A percentile compares a stretch with the other conserved stretches of the same genome.
phyloP scores from a whole-genome alignment of 352 stramenopile genomes.

The Phytophthora tentaculata region DNA sequence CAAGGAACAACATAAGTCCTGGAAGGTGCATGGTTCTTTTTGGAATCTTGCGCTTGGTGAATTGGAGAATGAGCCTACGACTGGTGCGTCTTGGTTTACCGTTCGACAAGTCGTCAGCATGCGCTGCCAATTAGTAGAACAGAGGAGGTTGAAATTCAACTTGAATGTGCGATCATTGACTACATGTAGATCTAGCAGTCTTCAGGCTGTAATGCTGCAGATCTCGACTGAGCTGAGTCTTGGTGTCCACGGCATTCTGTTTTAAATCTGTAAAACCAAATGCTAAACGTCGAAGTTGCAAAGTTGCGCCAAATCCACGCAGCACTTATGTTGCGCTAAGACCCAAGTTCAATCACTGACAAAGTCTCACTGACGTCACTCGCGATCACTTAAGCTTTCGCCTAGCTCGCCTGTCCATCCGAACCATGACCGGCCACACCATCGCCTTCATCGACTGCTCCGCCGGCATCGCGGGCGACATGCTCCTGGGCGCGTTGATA shows the following conservation, averaged over 20 bases:
- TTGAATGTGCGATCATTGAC: background rate
- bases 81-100: background rate
- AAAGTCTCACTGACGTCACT: constrained; percentile 1
- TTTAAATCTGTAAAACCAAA: background rate
- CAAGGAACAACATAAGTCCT: background rate
- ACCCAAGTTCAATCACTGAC: constrained; percentile 4
- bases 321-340: constrained; percentile 10
- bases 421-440: constrained; percentile 24
- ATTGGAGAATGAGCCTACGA: too few relatives aligned
- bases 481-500: constrained; percentile 90
- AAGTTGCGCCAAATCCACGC: constrained; percentile 12
- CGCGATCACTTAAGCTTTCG: constrained; percentile 4
- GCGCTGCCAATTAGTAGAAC: background rate
- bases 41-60: background rate
- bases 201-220: background rate
- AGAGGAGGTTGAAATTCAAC: background rate
- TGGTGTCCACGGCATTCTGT: background rate
- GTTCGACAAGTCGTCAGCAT: background rate
- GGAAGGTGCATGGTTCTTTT: background rate
- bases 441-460: constrained; percentile 90
- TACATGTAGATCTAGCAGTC: background rate
- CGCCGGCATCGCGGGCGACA: constrained; percentile 90
- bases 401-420: background rate
- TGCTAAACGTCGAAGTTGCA: background rate
- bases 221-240: background rate